Evolutionary conservation across 2,329 filamentous ascomycete genomes (phyloP).

Genomic region (Plenodomus tracheiphilus): DNA sequence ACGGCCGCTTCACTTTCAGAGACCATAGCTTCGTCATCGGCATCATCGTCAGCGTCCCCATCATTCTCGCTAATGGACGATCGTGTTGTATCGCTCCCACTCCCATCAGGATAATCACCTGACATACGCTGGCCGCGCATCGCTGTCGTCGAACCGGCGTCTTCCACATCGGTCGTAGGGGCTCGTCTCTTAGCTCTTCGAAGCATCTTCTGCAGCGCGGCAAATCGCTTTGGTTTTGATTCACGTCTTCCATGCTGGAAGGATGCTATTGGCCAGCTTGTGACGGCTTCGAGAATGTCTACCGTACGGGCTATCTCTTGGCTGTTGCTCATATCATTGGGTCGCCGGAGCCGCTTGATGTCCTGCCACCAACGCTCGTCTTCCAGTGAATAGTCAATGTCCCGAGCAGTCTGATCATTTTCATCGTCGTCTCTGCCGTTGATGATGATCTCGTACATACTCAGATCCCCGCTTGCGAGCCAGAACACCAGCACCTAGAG

Average conservation of each 20-base stretch:
- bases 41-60: conserved; percentile 10
- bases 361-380: conserved; percentile 85
- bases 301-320: conserved; percentile 52
- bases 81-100: conserved; percentile 34
- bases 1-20: conserved; percentile 35
- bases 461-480: conserved; percentile 72
- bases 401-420: conserved; percentile 59
- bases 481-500: conserved; percentile 72
- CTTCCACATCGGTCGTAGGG: conserved; percentile 52
- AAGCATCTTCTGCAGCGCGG: conserved; percentile 65
- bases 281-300: conserved; percentile 48
- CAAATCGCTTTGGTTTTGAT: conserved; percentile 52
- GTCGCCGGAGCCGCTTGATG: conserved; percentile 57
- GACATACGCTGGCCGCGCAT: conserved; percentile 76
- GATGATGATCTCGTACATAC: conserved; percentile 74
- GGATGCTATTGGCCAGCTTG: conserved; percentile 57
- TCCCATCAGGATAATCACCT: conserved; percentile 56
- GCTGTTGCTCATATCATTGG: conserved; percentile 41
- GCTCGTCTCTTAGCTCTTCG: conserved; percentile 60
- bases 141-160: conserved; percentile 67
- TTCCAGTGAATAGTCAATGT: conserved; percentile 68
- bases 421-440: conserved; percentile 63
- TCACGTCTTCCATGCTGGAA: conserved; percentile 56
- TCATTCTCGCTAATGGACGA: conserved; percentile 20
- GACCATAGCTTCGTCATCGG: conserved; percentile 33